These are phyloP conservation scores for Marchantia paleacea DNA, from an alignment of 225 moss, liverwort and hornwort species.

Conservation along the genomic window DNA sequence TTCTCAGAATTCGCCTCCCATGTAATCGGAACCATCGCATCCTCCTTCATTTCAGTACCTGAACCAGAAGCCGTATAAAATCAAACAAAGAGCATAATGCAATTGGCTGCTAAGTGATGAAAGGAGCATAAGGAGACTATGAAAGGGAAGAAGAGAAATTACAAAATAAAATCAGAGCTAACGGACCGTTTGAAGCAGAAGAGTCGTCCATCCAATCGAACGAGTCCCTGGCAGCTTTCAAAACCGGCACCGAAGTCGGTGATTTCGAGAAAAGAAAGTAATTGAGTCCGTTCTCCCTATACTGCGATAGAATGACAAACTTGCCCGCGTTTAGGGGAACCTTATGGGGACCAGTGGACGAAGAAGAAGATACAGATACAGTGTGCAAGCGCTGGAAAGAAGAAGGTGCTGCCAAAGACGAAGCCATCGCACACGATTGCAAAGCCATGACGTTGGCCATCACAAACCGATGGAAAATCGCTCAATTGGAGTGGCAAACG, in stretches of 20 bases:
- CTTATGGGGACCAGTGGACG: neutral
- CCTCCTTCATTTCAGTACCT: slow-evolving; percentile 23
- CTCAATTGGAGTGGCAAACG: neutral
- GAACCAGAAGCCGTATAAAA: neutral
- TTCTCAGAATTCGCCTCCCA: slow-evolving; percentile 28
- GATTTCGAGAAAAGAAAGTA: slow-evolving; percentile 20
- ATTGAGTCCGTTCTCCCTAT: slow-evolving; percentile 17
- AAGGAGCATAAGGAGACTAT: neutral
- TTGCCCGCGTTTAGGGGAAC: neutral
- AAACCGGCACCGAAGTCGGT: slow-evolving; percentile 9
- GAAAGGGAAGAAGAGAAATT: neutral
- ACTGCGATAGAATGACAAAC: slow-evolving; percentile 9
- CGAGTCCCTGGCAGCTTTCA: slow-evolving; percentile 32
- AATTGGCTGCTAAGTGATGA: too few relatives aligned
- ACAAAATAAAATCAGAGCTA: neutral
- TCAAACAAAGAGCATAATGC: too few relatives aligned
- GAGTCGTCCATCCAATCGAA: slow-evolving; percentile 34
- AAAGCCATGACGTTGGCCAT: slow-evolving; percentile 34
- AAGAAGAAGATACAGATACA: neutral
- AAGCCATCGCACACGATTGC: slow-evolving; percentile 9
- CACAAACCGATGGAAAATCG: neutral
- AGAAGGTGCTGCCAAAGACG: slow-evolving; percentile 1
- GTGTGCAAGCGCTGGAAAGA: neutral
- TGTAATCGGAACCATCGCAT: neutral
- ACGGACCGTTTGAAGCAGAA: slow-evolving; percentile 27